A percentile compares a stretch with the other conserved stretches of the same genome.
Conservation (phyloP, 2,329 filamentous ascomycete species). For the Fusarium napiforme region DNA sequence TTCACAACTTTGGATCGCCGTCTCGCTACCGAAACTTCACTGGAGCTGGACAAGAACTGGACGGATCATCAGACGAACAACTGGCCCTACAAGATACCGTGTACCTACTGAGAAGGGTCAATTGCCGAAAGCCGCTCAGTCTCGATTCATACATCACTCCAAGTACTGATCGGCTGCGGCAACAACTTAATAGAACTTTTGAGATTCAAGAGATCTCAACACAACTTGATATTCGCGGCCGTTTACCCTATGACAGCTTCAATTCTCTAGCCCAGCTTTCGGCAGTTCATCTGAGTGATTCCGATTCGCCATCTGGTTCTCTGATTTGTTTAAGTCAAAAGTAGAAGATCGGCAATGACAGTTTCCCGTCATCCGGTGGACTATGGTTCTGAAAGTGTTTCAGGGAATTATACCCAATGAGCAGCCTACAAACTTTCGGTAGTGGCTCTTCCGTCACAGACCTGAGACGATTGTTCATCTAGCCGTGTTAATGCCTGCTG, state of each 20-base stretch:
- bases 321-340: not conserved
- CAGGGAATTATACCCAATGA: not conserved
- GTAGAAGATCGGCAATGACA: not conserved
- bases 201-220: not conserved
- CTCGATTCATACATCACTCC: not conserved
- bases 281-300: not conserved
- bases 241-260: not conserved
- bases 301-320: not conserved
- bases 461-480: constrained; percentile 4
- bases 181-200: accelerated
- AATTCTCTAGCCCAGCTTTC: not conserved
- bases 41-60: accelerated
- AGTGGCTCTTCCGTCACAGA: constrained; percentile 5
- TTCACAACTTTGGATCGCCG: not conserved
- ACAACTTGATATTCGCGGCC: accelerated
- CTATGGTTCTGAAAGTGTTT: not conserved
- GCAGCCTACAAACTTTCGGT: not conserved
- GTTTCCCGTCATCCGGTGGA: not conserved
- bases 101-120: not conserved
- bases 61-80: not conserved
- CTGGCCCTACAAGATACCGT: too few species aligned
- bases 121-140: too few species aligned
- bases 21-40: too few species aligned
- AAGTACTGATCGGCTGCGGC: accelerated
- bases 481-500: constrained; percentile 19